Percentiles rank a stretch among this genome's conserved stretches.
Conservation (phyloP, 495 filamentous ascomycete species). For the Penicillium fimorum region DNA sequence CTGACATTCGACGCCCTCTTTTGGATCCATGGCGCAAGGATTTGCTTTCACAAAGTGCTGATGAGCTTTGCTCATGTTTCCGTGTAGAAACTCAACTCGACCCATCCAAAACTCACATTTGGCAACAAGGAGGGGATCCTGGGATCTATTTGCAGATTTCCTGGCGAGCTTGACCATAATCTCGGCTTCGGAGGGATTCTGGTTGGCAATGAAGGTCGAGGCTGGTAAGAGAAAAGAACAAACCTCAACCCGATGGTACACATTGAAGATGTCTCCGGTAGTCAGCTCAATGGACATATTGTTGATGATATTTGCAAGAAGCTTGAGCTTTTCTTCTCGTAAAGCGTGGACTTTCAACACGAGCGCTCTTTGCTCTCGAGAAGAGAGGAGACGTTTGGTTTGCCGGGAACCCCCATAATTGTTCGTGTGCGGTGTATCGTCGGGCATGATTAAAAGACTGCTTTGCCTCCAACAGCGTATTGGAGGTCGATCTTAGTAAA, state of each 20-base stretch:
- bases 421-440: not conserved
- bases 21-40: constrained; percentile 3
- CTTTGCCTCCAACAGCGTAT: not conserved
- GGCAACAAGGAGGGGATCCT: not conserved
- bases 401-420: not conserved
- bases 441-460: not conserved
- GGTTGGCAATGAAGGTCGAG: not conserved
- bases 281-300: not conserved
- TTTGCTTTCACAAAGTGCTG: constrained; percentile 10
- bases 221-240: not conserved
- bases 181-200: constrained; percentile 3
- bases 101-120: constrained; percentile 24
- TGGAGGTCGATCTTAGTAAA: not conserved
- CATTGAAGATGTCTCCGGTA: not conserved
- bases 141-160: not conserved
- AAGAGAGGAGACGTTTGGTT: not conserved
- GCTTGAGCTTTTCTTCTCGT: not conserved
- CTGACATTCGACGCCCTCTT: not conserved
- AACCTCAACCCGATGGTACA: not conserved
- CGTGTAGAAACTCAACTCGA: constrained; percentile 14
- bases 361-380: not conserved
- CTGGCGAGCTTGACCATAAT: constrained; percentile 4
- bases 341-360: not conserved
- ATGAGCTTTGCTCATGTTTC: constrained; percentile 10
- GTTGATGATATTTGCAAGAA: not conserved